These are phyloP conservation scores for Leccinellum rugosiceps DNA, from an alignment of 768 basidiomycete genomes.

Conservation along the genomic window DNA sequence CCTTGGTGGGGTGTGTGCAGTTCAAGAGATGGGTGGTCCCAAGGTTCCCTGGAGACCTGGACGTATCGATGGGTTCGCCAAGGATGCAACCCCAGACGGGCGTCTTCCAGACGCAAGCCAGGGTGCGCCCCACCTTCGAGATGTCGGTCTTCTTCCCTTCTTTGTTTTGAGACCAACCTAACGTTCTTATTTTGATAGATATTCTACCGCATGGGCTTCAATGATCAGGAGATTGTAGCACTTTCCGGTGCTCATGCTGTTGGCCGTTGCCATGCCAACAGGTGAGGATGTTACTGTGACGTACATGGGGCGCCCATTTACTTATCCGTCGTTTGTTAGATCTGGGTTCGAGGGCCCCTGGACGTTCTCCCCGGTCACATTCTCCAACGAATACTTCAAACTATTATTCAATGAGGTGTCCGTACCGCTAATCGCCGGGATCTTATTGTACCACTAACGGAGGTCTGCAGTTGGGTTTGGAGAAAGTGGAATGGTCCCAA, in stretches of 20 bases:
- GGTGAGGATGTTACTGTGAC: conserved; percentile 36
- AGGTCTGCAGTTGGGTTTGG: conserved; percentile 72
- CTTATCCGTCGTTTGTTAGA: conserved; percentile 25
- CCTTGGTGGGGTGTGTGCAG: conserved; percentile 85
- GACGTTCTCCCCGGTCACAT: conserved; percentile 89
- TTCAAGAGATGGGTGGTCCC: conserved; percentile 93
- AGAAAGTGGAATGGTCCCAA: conserved; percentile 93
- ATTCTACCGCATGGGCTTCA: conserved; percentile 84
- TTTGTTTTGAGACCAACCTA: neutral
- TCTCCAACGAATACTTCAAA: conserved; percentile 85
- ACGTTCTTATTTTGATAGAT: conserved; percentile 34
- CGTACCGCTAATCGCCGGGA: conserved; percentile 4
- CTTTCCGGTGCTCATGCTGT: conserved; percentile 93
- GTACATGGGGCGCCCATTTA: neutral
- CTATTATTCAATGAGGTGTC: conserved; percentile 85
- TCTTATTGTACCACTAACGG: neutral
- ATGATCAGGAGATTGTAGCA: conserved; percentile 96
- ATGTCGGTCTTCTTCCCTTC: conserved; percentile 41
- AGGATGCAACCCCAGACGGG: conserved; percentile 79
- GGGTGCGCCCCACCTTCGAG: conserved; percentile 81
- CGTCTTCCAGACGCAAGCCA: conserved; percentile 86
- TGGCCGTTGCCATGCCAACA: conserved; percentile 87
- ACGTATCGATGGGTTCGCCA: conserved; percentile 79
- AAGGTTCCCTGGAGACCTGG: conserved; percentile 93
- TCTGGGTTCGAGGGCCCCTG: conserved; percentile 90